These are phyloP conservation scores for Leucoagaricus sp. DNA, from an alignment of 1,284 basidiomycete species.

Conservation along the genomic window DNA sequence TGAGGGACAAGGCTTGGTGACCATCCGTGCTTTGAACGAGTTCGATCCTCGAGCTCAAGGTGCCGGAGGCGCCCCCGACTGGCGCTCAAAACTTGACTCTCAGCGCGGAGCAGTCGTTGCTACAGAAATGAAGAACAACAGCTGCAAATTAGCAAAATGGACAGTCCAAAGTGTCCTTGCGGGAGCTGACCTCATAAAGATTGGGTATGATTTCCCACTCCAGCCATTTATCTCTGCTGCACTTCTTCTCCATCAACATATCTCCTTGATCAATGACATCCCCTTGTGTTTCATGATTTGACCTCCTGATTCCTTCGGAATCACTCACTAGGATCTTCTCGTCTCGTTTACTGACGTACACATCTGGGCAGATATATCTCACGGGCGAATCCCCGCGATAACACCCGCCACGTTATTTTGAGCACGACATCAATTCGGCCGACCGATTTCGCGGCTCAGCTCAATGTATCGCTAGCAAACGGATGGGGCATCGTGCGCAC, in stretches of 20 bases:
- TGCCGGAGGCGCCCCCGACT: slow-evolving; percentile 93
- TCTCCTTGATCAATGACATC: slow-evolving; percentile 13
- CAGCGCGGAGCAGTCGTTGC: slow-evolving; percentile 98
- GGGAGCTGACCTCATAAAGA: slow-evolving; percentile 96
- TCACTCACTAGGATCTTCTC: slow-evolving; percentile 10
- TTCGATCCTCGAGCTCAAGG: slow-evolving; percentile 94
- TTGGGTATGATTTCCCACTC: slow-evolving; percentile 67
- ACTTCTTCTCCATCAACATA: slow-evolving; percentile 15
- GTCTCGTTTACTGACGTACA: slow-evolving; percentile 18
- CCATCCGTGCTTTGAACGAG: slow-evolving; percentile 96
- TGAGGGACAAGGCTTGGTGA: slow-evolving; percentile 81
- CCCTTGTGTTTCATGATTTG: slow-evolving; percentile 9
- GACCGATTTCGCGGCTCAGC: slow-evolving; percentile 90
- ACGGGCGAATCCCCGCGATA: slow-evolving; percentile 91
- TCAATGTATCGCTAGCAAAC: slow-evolving; percentile 94
- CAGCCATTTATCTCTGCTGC: slow-evolving; percentile 8
- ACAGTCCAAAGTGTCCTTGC: slow-evolving; percentile 95
- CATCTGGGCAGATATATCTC: slow-evolving; percentile 76
- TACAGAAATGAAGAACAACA: slow-evolving; percentile 99
- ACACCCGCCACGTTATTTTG: slow-evolving; percentile 93
- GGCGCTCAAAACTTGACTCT: slow-evolving; percentile 94
- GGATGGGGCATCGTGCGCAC: slow-evolving; percentile 99
- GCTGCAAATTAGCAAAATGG: slow-evolving; percentile 97
- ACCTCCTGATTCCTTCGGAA: slow-evolving; percentile 14
- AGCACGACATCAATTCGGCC: slow-evolving; percentile 96